Evolutionary conservation across 2,329 filamentous ascomycete genomes (phyloP), one percentile per base, ranked within the genome.

Genomic region (Penicillium sp.): DNA sequence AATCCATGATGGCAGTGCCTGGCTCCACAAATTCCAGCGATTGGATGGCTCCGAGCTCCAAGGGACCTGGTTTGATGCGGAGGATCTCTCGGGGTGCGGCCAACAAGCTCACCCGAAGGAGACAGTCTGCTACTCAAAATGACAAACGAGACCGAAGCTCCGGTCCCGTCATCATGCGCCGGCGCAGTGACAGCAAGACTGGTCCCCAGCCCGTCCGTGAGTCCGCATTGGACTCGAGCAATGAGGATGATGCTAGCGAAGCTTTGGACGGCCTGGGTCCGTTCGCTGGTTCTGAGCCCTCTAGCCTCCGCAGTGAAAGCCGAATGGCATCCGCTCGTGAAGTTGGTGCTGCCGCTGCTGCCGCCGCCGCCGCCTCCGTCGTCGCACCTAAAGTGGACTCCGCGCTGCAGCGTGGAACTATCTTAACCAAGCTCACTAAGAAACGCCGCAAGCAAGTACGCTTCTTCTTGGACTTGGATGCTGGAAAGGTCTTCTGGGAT

Each of bases 401-500:
- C 6, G 82, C 88, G 24, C 83, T 98, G 27, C 87, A 93, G 65
- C 86, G 89, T 63, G 95, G 95, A 50, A 93, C 90, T 2, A 78
- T 81, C 50, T 81, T 98, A 60, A 86, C 81, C 55, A 97, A 98
- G 73, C 84, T 97, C 27, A 93, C 92, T 46, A 93, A 90, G 77
- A 95, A 93, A 69, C 87, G 85, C 73, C 87, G 82, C 65, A 87
- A 88, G 61, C 79, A 83, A 54, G 91, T 95, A 71, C 84, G 83
- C 26, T 86, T 97, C 66, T 85, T 88, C 52, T 85, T 98, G 24
- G 91, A 98, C 67, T 83, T 89, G 24, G 89, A 93, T 68, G 85
- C 89, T 1, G 93, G 90, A 59, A 95, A 92, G 74, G 90, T 99
- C 24, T 89, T 84, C 26, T 98, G 93, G 93, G 90, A 96, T 73